Conservation (phyloP, 148 eudicot species). For the Mesembryanthemum crystallinum region DNA sequence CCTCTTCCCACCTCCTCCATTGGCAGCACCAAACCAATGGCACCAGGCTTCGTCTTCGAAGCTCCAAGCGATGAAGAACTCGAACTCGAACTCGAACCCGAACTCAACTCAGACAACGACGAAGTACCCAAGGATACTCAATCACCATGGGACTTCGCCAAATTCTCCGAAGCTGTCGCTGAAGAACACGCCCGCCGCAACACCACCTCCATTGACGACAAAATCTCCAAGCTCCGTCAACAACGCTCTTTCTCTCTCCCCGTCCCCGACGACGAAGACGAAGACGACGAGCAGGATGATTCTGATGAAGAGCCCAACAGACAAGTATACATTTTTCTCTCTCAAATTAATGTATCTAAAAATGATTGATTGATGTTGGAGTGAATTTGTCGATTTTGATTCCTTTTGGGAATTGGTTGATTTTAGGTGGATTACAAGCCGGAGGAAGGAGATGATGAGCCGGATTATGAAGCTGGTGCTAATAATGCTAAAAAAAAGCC, state of each 20-base stretch:
- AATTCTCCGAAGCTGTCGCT: constrained; percentile 67
- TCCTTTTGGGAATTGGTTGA: constrained; percentile 10
- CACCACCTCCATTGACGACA: constrained; percentile 79
- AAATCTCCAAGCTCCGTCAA: constrained; percentile 52
- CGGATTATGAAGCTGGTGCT: constrained; percentile 28
- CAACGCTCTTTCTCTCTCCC: constrained; percentile 22
- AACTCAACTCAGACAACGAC: constrained; percentile 10
- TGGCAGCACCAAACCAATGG: no score
- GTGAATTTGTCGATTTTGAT: constrained; percentile 19
- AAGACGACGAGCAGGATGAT: not conserved
- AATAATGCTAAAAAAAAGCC: constrained; percentile 49
- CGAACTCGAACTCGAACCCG: constrained; percentile 38
- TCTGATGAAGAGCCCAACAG: constrained; percentile 32
- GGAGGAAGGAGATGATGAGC: constrained; percentile 65
- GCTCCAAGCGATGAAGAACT: constrained; percentile 51
- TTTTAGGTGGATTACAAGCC: constrained; percentile 36
- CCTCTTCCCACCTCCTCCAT: not conserved
- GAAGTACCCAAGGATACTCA: constrained; percentile 25
- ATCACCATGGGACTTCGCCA: constrained; percentile 86
- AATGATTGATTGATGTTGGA: not conserved
- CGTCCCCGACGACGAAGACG: constrained; percentile 1
- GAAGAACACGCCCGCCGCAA: constrained; percentile 76
- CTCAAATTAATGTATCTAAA: no score
- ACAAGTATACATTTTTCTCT: constrained; percentile 32
- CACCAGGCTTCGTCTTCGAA: constrained; percentile 38